These are phyloP conservation scores for Chrysosporium queenslandicum DNA, from an alignment of 2,329 filamentous ascomycete species.

Conservation along the genomic window DNA sequence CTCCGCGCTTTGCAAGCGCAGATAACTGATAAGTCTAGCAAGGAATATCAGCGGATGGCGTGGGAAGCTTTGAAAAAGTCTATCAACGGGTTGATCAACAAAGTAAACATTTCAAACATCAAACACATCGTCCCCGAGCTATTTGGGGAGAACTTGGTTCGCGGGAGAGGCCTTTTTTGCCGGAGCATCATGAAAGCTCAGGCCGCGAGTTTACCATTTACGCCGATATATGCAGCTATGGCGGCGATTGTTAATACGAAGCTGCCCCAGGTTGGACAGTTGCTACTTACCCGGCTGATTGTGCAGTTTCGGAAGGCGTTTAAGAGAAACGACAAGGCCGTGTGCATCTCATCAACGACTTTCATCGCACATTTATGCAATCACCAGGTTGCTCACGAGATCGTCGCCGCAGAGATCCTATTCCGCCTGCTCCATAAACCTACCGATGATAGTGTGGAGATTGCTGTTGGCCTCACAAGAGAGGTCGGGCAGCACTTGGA, in stretches of 20 bases:
- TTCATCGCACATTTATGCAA: conserved; percentile 95
- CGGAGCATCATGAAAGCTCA: conserved; percentile 98
- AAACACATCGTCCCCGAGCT: conserved; percentile 94
- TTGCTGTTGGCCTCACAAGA: conserved; percentile 83
- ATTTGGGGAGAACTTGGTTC: conserved; percentile 86
- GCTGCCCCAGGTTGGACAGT: conserved; percentile 83
- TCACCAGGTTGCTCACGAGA: conserved; percentile 89
- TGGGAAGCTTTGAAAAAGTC: conserved; percentile 99
- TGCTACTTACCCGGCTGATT: conserved; percentile 73
- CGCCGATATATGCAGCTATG: conserved; percentile 92
- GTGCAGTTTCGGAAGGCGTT: conserved; percentile 93
- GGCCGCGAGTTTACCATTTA: conserved; percentile 89
- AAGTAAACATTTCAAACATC: conserved; percentile 96
- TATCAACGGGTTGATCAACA: conserved; percentile 98
- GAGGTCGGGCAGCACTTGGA: conserved; percentile 92
- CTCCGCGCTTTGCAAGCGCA: conserved; percentile 87
- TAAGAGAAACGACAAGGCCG: conserved; percentile 91
- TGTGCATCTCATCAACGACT: conserved; percentile 83
- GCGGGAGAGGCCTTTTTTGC: conserved; percentile 86
- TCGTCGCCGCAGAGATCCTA: conserved; percentile 83
- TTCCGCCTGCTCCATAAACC: conserved; percentile 88
- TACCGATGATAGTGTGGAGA: conserved; percentile 94
- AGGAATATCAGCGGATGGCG: conserved; percentile 97
- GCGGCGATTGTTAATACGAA: conserved; percentile 96
- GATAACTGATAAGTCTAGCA: conserved; percentile 90